Evolutionary conservation across 2,329 filamentous ascomycete species (phyloP).

Genomic region (Diplodia mutila): DNA sequence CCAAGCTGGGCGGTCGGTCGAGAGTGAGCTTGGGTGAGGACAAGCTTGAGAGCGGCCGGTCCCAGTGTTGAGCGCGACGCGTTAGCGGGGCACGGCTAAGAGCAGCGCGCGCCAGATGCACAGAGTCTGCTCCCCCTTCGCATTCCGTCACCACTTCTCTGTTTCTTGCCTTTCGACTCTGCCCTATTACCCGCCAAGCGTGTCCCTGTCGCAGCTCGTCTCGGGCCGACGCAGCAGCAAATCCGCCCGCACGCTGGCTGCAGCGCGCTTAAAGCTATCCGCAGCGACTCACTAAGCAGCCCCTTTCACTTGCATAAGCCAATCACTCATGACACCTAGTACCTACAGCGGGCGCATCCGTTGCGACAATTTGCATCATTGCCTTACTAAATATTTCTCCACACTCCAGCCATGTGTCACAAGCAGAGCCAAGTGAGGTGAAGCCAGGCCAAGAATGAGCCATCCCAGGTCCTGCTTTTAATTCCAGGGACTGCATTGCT

Average conservation of each 20-base stretch:
- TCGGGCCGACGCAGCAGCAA: conserved; percentile 5
- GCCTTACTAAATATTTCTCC: neutral
- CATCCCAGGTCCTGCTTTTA: neutral
- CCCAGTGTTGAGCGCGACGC: conserved; percentile 17
- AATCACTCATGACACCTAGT: conserved; percentile 8
- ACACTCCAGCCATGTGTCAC: neutral
- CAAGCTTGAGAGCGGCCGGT: neutral
- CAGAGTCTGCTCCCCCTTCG: neutral
- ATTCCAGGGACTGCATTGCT: neutral
- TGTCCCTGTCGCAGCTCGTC: conserved; percentile 12
- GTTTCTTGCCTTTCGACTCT: neutral
- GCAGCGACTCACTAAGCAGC: conserved; percentile 1
- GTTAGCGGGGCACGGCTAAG: conserved; percentile 12
- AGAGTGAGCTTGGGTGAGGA: neutral
- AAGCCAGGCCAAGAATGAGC: neutral
- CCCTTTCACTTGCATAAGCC: conserved; percentile 19
- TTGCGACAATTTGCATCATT: too few species aligned
- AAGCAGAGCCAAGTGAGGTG: neutral
- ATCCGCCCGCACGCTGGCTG: neutral
- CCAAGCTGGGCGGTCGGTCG: neutral
- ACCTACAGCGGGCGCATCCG: too few species aligned
- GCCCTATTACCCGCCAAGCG: neutral
- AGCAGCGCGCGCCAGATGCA: neutral
- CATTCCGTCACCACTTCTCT: conserved; percentile 3
- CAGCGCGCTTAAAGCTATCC: conserved; percentile 14